Base-by-base conservation (phyloP, 345 rosid genomes). In the Pelargonium nanum region DNA sequence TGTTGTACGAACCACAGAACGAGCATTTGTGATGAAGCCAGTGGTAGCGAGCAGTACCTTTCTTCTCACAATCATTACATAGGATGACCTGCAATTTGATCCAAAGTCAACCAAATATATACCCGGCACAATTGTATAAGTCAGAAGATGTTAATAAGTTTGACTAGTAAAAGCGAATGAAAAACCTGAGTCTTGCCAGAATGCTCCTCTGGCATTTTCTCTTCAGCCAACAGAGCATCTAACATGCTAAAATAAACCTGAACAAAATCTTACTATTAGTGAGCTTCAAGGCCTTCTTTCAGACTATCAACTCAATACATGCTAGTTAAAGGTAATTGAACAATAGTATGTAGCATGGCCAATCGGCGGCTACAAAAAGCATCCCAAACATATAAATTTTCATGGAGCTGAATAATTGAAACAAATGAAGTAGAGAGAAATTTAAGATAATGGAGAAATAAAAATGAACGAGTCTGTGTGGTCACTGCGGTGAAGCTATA, bases 221-320 rank as follows among this genome's bases (percentile, higher is more conserved):
- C 91, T 77, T 88, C 88, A 0, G 76, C 82, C 72, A 86, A 68
- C 62, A 89, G 59, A 30, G 95, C 84, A 51, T 92, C 91, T 74
- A 92, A 68, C 96, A 91, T 81, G 65, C 79, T 70, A 61, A 88
- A 91, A 66, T 83, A 91, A 56, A 83, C 96, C 91, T 91, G 75
- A 57, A 58, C n/a, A 26, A 66, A 32, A 72, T 19, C 7, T 20
- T 52, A 63, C 26, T 62, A 57, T 53, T 20, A 57, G 56, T 28
- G 20, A 48, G 55, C 25, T 8, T 44, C n/a, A n/a, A n/a, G n/a
- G n/a, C n/a, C n/a, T n/a, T n/a, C n/a, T n/a, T n/a, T n/a, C n/a
- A n/a, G n/a, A n/a, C n/a, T n/a, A n/a, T n/a, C n/a, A n/a, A n/a
- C n/a, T n/a, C n/a, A n/a, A n/a, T n/a, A n/a, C n/a, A n/a, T n/a